Evolutionary conservation across 345 rosid genomes (phyloP).

Genomic region (Gossypioides kirkii): DNA sequence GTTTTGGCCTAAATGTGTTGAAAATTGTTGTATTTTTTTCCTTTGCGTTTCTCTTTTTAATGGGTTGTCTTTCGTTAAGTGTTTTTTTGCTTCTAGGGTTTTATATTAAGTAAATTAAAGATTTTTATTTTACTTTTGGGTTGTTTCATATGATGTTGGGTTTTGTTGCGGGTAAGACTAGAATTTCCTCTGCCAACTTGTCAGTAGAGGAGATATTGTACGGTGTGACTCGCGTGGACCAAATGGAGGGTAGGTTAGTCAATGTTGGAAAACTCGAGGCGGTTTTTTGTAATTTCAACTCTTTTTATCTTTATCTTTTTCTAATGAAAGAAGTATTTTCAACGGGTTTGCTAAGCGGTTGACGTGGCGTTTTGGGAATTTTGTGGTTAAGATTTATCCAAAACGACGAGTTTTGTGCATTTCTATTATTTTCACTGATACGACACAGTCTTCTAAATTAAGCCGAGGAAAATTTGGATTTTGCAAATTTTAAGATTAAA

Average conservation of each 20-base stretch:
- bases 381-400: not conserved
- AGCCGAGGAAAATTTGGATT: not conserved
- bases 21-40: not conserved
- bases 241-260: constrained; percentile 12
- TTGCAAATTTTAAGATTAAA: too few relatives aligned
- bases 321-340: too few relatives aligned
- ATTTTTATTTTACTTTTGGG: not conserved
- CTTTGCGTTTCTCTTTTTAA: not conserved
- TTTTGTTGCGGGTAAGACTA: constrained; percentile 24
- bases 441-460: not conserved
- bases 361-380: not conserved
- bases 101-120: not conserved
- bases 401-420: not conserved
- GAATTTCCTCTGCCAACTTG: constrained; percentile 23
- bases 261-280: not conserved
- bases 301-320: not conserved
- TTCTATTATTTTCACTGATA: not conserved
- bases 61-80: not conserved
- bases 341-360: not conserved
- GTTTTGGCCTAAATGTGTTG: too few relatives aligned
- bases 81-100: constrained; percentile 23
- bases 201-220: constrained; percentile 23
- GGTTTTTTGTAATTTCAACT: not conserved
- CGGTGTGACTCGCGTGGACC: constrained; percentile 25
- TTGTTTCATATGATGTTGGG: constrained; percentile 12